Conservation (phyloP, 1,139 yeast species). For the Scheffersomyces stambukii region DNA sequence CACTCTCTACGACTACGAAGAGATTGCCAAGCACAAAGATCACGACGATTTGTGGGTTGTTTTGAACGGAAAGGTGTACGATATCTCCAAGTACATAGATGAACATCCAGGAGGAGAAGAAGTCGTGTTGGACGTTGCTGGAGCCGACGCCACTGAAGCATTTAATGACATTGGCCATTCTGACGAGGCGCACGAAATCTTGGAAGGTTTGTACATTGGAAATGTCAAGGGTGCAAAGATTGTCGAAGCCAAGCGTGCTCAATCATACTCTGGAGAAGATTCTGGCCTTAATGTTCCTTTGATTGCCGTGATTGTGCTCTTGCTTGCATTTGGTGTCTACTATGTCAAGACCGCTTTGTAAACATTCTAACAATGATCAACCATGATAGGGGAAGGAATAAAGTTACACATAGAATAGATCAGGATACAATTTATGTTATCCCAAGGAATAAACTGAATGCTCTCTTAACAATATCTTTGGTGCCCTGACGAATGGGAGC, state of each 20-base stretch:
- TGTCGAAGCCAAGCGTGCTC: constrained; percentile 9
- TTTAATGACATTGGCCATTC: constrained; percentile 98
- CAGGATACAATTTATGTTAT: no score
- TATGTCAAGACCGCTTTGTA: no score
- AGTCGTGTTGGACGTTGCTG: constrained; percentile 86
- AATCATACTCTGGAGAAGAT: constrained; percentile 16
- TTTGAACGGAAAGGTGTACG: constrained; percentile 86
- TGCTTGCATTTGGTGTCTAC: constrained; percentile 57
- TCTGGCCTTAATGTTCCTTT: constrained; percentile 27
- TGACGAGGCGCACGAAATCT: constrained; percentile 84
- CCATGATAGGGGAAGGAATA: no score
- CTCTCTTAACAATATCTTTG: no score
- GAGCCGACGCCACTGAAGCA: constrained; percentile 89
- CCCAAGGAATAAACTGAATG: no score
- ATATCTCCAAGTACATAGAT: constrained; percentile 76
- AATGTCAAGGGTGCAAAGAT: constrained; percentile 40
- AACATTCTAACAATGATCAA: no score
- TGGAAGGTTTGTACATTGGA: constrained; percentile 69
- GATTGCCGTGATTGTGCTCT: constrained; percentile 47
- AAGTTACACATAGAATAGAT: no score
- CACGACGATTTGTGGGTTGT: constrained; percentile 86
- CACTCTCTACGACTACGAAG: constrained; percentile 37
- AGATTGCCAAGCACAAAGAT: constrained; percentile 74
- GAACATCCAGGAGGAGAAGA: constrained; percentile 99
- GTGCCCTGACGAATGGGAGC: no score